Evolutionary conservation across 176 grass and related monocot species (phyloP).

Genomic region (Stipa capillata): DNA sequence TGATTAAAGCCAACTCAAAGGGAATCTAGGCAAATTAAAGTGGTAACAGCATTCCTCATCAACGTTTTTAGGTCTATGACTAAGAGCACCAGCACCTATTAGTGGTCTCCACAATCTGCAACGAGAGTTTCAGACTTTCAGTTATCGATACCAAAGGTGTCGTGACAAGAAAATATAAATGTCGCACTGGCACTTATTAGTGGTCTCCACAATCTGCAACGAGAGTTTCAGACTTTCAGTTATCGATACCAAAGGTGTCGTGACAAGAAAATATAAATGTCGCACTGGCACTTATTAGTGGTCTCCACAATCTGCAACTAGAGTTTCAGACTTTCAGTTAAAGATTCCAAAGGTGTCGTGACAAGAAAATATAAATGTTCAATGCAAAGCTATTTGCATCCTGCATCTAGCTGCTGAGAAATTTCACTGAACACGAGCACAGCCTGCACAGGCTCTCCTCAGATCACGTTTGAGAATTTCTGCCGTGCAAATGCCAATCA

Average conservation of each 20-base stretch:
- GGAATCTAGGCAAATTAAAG: neutral
- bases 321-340: neutral
- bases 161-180: too few species aligned
- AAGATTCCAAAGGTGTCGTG: neutral
- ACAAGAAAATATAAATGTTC: neutral
- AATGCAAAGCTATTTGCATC: neutral
- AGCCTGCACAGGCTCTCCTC: neutral
- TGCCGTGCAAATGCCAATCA: neutral
- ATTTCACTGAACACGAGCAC: neutral
- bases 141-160: neutral
- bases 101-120: neutral
- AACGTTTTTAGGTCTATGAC: neutral
- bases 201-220: neutral
- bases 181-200: too few species aligned
- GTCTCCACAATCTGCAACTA: neutral
- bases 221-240: neutral
- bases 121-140: neutral
- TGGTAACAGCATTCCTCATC: neutral
- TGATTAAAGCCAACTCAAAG: too few species aligned
- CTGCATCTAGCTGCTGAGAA: neutral
- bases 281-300: neutral
- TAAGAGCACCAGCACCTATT: neutral
- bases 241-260: neutral
- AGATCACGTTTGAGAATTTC: neutral
- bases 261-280: too few species aligned